Evolutionary conservation across 805 yeast genomes (phyloP), one percentile per base, ranked within the genome.

Genomic region (Babjeviella inositovora): DNA sequence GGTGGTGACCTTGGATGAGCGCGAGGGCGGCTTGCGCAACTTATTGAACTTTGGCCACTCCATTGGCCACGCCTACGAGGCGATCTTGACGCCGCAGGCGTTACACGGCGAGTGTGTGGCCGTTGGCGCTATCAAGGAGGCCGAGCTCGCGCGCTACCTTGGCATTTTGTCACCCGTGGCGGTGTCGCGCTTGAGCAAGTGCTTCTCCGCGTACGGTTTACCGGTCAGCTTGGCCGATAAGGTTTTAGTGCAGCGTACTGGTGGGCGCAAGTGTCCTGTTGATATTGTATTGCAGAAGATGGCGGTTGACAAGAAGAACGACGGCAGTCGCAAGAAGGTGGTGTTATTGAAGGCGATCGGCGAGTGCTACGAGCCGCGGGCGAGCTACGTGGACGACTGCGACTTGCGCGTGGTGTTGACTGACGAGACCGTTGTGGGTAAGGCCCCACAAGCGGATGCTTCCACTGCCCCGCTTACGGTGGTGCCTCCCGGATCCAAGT

Each of bases 31-130:
- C 4, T 62, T 90, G 34, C 67, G 98, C 51, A 90, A 90, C 47
- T 53, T 90, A 32, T 61, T 90, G 29, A 90, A 90, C 50, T 90
- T 87, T 43, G 98, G 98, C 17, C 98, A 90, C 47, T 69, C 95
- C 14, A 85, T 90, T 38, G 98, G 98, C 21, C 98, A 90, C 47
- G 98, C 98, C 11, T 84, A 77, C 33, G 98, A 90, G 55, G 97
- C 98, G n/a, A 71, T 90, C 17, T 59, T 90, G 31, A 85, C 97
- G 4, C 98, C 98, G 6, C 82, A 85, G 47, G 90, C 93, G 13
- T 62, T 90, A 21, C 98, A 90, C 41, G 98, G 98, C 29, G 98
- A 90, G 51, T 90, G 98, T 62, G 98, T 90, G n/a, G 64, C 97
- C n/a, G 65, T 90, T 30, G 98, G 98, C 32, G 77, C 84, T 65